Base-by-base conservation (phyloP, 805 yeast genomes). In the Zygosaccharomyces bailii region DNA sequence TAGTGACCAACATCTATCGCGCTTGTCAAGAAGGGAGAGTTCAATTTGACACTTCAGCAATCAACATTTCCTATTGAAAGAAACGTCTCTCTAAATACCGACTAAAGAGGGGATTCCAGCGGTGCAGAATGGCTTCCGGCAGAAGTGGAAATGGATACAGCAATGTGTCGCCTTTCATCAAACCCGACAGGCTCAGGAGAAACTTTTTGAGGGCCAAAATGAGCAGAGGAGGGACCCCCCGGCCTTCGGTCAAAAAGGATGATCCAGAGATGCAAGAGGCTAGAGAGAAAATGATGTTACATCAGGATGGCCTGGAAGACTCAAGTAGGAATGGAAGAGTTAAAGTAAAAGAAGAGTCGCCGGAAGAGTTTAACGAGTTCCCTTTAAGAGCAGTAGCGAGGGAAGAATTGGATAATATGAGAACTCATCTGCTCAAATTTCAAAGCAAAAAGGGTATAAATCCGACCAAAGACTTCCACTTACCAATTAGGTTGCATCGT, bases 401-500 rank as follows among this genome's bases (percentile, higher is more conserved):
- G 44, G 82, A 82, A 35, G 96, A 87, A 42, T 64, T 87, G 24
- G 80, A 78, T 36, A 85, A 84, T 49, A 74, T 82, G 39, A 75
- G 95, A 48, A 84, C 81, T 50, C 96, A 91, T 62, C 75, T 91
- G 18, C 65, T 90, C 67, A 84, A 84, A 64, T 88, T 91, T 59
- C 95, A 84, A 57, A 74, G 85, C 25, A 79, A 80, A 47, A 76
- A 78, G 54, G 74, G 76, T 35, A 83, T 93, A 27, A 87, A 87
- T 51, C 91, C 93, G 8, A 67, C 71, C 31, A 68, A 70, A 27
- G 80, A 81, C 49, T 93, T 91, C 63, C 82, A 80, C 44, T 76
- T 77, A 47, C 99, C 99, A 0, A 82, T 90, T 14, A 72, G 96
- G 55, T 69, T 91, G 60, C 97, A 90, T 63, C 75, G 98, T 54